Evolutionary conservation across 1,284 basidiomycete species (phyloP).

Genomic region (Cryptococcus jaspeensis): DNA sequence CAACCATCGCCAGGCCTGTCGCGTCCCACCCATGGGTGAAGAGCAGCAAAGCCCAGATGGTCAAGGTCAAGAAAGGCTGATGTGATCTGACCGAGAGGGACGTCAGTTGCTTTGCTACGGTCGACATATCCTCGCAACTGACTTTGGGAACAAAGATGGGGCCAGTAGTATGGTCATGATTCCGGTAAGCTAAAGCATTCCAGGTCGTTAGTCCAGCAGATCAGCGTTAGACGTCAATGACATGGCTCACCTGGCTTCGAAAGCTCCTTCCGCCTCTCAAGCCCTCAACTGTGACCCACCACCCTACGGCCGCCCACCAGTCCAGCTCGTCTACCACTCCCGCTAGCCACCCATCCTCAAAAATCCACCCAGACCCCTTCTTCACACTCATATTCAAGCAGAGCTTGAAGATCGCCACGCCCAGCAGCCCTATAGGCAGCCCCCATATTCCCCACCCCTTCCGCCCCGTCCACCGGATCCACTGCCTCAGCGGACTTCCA

Average conservation of each 20-base stretch:
- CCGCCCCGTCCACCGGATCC: constrained; percentile 17
- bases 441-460: constrained; percentile 9
- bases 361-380: not conserved
- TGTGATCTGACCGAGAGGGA: no score
- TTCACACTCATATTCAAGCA: not conserved
- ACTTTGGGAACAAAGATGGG: constrained; percentile 4
- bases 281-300: constrained; percentile 3
- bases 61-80: no score
- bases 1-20: no score
- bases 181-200: constrained; percentile 5
- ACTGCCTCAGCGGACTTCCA: constrained; percentile 21
- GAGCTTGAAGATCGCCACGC: constrained; percentile 11
- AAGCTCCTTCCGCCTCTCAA: constrained; percentile 7
- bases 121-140: not conserved
- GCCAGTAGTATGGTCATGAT: constrained; percentile 8
- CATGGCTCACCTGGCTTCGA: constrained; percentile 9
- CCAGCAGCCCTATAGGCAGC: constrained; percentile 12
- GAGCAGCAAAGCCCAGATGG: no score
- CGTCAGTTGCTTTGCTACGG: no score
- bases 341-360: not conserved
- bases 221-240: not conserved
- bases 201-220: not conserved
- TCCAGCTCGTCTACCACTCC: not conserved
- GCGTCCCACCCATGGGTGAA: no score
- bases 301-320: constrained; percentile 2